Evolutionary conservation across 129 eudicot species (phyloP).

Genomic region (Lactuca saligna): DNA sequence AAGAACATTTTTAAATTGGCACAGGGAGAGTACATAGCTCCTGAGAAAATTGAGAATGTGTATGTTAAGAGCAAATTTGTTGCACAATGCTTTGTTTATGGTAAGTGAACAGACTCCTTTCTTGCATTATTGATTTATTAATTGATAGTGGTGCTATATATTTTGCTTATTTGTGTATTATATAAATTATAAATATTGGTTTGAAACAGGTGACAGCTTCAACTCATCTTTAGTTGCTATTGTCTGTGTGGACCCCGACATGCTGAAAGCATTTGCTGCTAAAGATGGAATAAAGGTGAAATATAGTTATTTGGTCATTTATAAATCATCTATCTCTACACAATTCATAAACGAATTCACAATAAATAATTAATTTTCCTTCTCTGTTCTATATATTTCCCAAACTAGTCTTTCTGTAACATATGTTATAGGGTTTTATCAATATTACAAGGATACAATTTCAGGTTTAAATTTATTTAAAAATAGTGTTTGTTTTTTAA

Average conservation of each 20-base stretch:
- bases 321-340: not conserved
- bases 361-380: too few relatives aligned
- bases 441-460: too few relatives aligned
- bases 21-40: slow-evolving; percentile 95
- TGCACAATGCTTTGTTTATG: slow-evolving; percentile 85
- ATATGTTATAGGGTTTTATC: too few relatives aligned
- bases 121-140: not conserved
- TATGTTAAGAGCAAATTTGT: slow-evolving; percentile 81
- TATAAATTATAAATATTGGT: not conserved
- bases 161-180: not conserved
- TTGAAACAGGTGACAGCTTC: slow-evolving; percentile 75
- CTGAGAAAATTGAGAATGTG: slow-evolving; percentile 90
- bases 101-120: slow-evolving; percentile 37
- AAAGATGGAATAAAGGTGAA: slow-evolving; percentile 74
- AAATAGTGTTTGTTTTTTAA: too few relatives aligned
- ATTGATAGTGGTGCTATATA: not conserved
- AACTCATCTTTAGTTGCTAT: slow-evolving; percentile 76
- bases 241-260: slow-evolving; percentile 70
- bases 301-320: not conserved
- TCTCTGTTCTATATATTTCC: too few relatives aligned
- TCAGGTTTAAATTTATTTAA: too few relatives aligned
- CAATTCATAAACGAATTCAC: too few relatives aligned
- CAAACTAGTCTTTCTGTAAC: too few relatives aligned
- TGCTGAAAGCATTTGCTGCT: slow-evolving; percentile 63
- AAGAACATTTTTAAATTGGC: slow-evolving; percentile 91